A percentile compares a stretch with the other conserved stretches of the same genome.
Evolutionary conservation across 2,329 filamentous ascomycete species (phyloP).

Genomic region (Parastagonospora avenae): DNA sequence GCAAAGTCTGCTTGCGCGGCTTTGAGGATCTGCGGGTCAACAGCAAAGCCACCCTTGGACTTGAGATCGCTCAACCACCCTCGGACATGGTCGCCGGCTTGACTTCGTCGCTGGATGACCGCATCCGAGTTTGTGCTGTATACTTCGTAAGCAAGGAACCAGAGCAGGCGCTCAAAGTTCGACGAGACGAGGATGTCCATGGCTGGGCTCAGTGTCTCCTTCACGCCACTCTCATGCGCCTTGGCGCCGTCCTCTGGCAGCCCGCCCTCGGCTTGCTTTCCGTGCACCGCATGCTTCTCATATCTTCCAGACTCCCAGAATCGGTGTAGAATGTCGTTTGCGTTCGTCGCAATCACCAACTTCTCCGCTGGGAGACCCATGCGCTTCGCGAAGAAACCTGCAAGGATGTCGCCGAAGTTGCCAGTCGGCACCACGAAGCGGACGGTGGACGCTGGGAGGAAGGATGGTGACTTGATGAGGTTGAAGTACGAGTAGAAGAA

Average conservation of each 20-base stretch:
- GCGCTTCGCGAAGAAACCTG: slow-evolving; percentile 86
- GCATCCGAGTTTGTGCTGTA: slow-evolving; percentile 46
- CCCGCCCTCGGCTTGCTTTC: slow-evolving; percentile 61
- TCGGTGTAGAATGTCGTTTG: slow-evolving; percentile 94
- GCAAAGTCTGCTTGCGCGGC: slow-evolving; percentile 77
- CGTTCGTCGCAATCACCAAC: slow-evolving; percentile 91
- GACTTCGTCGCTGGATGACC: slow-evolving; percentile 53
- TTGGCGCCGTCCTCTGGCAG: slow-evolving; percentile 62
- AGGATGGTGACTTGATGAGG: slow-evolving; percentile 65
- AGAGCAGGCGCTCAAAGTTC: slow-evolving; percentile 95
- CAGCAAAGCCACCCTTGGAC: slow-evolving; percentile 78
- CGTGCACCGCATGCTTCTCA: slow-evolving; percentile 76
- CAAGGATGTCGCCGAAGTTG: slow-evolving; percentile 95
- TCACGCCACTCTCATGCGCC: slow-evolving; percentile 73
- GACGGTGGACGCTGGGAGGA: slow-evolving; percentile 66
- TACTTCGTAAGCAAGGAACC: slow-evolving; percentile 78
- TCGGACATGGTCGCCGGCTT: slow-evolving; percentile 73
- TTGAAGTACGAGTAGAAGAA: slow-evolving; percentile 96
- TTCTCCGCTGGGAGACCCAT: slow-evolving; percentile 91
- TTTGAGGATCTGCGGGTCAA: slow-evolving; percentile 74
- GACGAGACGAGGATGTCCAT: slow-evolving; percentile 98
- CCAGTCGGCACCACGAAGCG: slow-evolving; percentile 92
- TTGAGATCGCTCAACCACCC: slow-evolving; percentile 83
- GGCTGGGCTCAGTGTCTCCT: slow-evolving; percentile 89
- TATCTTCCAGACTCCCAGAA: slow-evolving; percentile 93